Conservation (phyloP, 805 yeast genomes). For the Pichia nakasei region DNA sequence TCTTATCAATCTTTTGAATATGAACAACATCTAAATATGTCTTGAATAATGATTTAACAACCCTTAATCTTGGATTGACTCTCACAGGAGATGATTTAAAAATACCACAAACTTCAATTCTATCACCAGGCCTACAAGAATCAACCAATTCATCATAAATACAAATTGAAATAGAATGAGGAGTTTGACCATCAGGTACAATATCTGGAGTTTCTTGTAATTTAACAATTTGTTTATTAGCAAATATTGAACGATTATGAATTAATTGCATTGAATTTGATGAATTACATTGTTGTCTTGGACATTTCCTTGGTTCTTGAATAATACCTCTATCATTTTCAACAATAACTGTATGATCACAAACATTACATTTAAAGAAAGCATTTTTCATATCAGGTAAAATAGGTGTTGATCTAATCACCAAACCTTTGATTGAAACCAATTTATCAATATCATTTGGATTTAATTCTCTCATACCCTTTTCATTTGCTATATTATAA, state of each 20-base stretch:
- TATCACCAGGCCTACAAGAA: constrained; percentile 91
- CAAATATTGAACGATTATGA: constrained; percentile 88
- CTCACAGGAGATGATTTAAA: constrained; percentile 90
- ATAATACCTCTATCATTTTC: constrained; percentile 93
- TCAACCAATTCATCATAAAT: constrained; percentile 96
- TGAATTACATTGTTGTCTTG: constrained; percentile 78
- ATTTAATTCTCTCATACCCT: constrained; percentile 86
- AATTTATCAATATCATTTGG: constrained; percentile 93
- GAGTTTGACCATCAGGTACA: constrained; percentile 98
- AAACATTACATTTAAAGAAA: constrained; percentile 88
- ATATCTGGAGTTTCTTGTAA: constrained; percentile 76
- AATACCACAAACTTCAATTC: constrained; percentile 91
- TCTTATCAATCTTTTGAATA: constrained; percentile 74
- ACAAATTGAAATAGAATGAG: constrained; percentile 89
- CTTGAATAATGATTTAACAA: constrained; percentile 76
- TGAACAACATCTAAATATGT: constrained; percentile 94
- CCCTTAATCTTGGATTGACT: constrained; percentile 75
- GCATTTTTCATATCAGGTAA: constrained; percentile 98
- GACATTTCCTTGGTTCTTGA: constrained; percentile 88
- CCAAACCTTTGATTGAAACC: constrained; percentile 85
- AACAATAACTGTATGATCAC: constrained; percentile 86
- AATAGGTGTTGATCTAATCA: constrained; percentile 78
- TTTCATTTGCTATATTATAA: constrained; percentile 60
- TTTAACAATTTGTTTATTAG: constrained; percentile 90
- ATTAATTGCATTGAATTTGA: constrained; percentile 81